These are phyloP conservation scores for carrot (Daucus carota) DNA, from an alignment of 129 eudicot species.

Conservation along the genomic window DNA sequence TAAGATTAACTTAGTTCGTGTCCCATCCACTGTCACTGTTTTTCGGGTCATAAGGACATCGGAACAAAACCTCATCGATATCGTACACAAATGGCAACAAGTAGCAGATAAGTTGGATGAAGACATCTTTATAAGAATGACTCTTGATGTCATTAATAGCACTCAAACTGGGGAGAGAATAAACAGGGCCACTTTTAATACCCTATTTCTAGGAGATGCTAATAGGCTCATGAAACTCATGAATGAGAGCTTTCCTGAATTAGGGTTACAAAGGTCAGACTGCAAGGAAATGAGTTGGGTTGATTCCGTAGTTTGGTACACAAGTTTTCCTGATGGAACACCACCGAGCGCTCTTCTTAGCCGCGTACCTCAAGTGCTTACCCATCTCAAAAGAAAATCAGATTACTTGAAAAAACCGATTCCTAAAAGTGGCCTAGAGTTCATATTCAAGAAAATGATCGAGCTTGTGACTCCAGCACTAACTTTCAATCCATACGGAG, in stretches of 20 bases:
- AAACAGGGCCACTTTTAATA: slow-evolving; percentile 16
- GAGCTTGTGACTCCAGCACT: slow-evolving; percentile 22
- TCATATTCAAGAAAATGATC: slow-evolving; percentile 21
- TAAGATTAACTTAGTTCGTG: slow-evolving; percentile 31
- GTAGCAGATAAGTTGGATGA: slow-evolving; percentile 21
- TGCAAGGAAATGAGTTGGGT: slow-evolving; percentile 35
- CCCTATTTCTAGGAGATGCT: slow-evolving; percentile 28
- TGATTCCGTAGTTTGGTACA: slow-evolving; percentile 26
- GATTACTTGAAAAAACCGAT: slow-evolving; percentile 26
- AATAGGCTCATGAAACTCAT: slow-evolving; percentile 11
- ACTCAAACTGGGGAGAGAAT: slow-evolving; percentile 1
- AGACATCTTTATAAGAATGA: slow-evolving; percentile 36
- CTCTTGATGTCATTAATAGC: slow-evolving; percentile 12
- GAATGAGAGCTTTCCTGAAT: slow-evolving; percentile 24
- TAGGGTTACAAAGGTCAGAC: slow-evolving; percentile 21
- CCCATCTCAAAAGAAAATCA: slow-evolving; percentile 31
- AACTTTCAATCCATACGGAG: too few relatives aligned
- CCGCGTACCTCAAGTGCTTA: slow-evolving; percentile 23
- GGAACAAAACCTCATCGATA: slow-evolving; percentile 16
- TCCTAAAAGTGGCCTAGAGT: slow-evolving; percentile 26
- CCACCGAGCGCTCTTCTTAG: slow-evolving; percentile 24
- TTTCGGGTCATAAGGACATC: slow-evolving; percentile 20
- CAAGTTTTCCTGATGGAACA: slow-evolving; percentile 23
- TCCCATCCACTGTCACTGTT: slow-evolving; percentile 33
- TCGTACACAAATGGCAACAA: slow-evolving; percentile 24